These are phyloP conservation scores for Penicillium fuscoglaucum DNA, from an alignment of 2,329 filamentous ascomycete genomes.

Conservation along the genomic window DNA sequence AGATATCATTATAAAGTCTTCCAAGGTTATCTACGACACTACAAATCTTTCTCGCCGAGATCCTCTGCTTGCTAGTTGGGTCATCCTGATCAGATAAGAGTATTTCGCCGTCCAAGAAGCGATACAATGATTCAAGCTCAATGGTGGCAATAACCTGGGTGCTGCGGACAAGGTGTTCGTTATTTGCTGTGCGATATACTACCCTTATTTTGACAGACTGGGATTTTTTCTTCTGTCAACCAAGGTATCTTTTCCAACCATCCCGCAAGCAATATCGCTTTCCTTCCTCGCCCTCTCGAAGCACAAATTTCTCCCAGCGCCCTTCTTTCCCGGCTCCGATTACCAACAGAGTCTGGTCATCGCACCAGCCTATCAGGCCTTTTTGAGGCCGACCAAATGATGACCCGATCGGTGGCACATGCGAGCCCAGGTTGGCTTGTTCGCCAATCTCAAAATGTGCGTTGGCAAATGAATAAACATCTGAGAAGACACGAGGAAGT, in stretches of 20 bases:
- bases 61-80: neutral
- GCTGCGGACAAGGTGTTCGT: neutral
- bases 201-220: neutral
- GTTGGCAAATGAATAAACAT: constrained; percentile 82
- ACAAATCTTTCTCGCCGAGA: neutral
- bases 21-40: neutral
- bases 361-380: constrained; percentile 81
- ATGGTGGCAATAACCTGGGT: neutral
- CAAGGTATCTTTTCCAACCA: constrained; percentile 80
- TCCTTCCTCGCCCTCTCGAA: constrained; percentile 68
- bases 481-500: constrained; percentile 83
- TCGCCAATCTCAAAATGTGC: constrained; percentile 81
- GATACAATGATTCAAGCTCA: neutral
- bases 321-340: constrained; percentile 77
- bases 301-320: constrained; percentile 82
- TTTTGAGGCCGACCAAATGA: constrained; percentile 66
- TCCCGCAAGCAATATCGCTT: constrained; percentile 67
- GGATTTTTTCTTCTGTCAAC: constrained; percentile 2
- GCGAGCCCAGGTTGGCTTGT: constrained; percentile 54
- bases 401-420: constrained; percentile 53
- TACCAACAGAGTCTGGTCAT: constrained; percentile 71
- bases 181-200: neutral
- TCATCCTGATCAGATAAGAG: neutral
- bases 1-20: neutral
- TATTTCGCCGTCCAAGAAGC: neutral